Percentiles rank a stretch among this genome's conserved stretches.
These are phyloP conservation scores for Verticillium tricorpus DNA, from an alignment of 2,329 filamentous ascomycete species.

Conservation along the genomic window DNA sequence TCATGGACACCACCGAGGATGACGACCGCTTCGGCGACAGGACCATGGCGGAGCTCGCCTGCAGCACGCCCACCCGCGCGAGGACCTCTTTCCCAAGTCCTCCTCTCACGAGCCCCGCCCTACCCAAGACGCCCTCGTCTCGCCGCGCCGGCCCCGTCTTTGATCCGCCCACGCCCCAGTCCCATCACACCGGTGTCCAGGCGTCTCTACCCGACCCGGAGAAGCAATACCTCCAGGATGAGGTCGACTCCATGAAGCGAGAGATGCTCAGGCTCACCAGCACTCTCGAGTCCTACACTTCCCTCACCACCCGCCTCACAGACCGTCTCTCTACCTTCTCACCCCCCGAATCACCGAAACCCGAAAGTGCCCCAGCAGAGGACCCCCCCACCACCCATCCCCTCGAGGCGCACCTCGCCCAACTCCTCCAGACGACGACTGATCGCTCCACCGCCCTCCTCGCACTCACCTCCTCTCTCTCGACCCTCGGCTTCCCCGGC, in stretches of 20 bases:
- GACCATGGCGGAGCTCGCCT: conserved; percentile 44
- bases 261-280: conserved; percentile 43
- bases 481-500: conserved; percentile 46
- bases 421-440: conserved; percentile 39
- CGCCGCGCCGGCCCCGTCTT: conserved; percentile 13
- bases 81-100: conserved; percentile 50
- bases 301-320: conserved; percentile 32
- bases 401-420: conserved; percentile 38
- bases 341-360: conserved; percentile 9
- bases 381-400: conserved; percentile 14
- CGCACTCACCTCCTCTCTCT: conserved; percentile 40
- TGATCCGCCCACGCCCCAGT: conserved; percentile 13
- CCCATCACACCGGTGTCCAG: conserved; percentile 35
- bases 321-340: conserved; percentile 28
- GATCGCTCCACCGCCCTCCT: conserved; percentile 44
- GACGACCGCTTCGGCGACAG: conserved; percentile 42
- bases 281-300: conserved; percentile 42
- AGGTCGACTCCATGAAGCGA: conserved; percentile 42
- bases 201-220: conserved; percentile 33
- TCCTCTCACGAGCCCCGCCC: conserved; percentile 46
- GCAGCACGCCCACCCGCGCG: conserved; percentile 44
- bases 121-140: conserved; percentile 12
- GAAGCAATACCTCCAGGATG: conserved; percentile 36
- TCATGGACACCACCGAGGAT: conserved; percentile 33
- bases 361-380: conserved; percentile 3